These are phyloP conservation scores for Aurifilum marmelostoma DNA, from an alignment of 2,329 filamentous ascomycete genomes.

Conservation along the genomic window DNA sequence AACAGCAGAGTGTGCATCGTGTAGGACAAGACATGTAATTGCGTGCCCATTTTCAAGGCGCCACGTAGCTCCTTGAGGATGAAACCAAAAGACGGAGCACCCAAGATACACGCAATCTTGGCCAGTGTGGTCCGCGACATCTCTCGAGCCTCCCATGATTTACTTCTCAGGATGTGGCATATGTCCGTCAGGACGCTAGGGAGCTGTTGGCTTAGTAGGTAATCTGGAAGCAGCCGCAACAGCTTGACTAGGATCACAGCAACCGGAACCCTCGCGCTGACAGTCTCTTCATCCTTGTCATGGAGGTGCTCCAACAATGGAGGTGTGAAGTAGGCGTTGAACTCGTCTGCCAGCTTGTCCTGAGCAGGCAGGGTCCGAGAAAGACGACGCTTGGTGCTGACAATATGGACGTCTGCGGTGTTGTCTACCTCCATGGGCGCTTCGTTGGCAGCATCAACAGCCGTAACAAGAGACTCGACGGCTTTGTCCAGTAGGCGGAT, in stretches of 20 bases:
- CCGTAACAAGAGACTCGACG: conserved; percentile 72
- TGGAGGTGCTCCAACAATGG: conserved; percentile 83
- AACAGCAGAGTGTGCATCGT: conserved; percentile 92
- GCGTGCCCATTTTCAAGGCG: conserved; percentile 83
- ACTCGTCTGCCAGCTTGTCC: conserved; percentile 70
- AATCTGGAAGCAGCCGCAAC: conserved; percentile 74
- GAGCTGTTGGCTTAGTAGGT: conserved; percentile 73
- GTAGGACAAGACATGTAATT: conserved; percentile 92
- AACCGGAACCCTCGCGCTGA: conserved; percentile 89
- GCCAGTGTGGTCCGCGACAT: conserved; percentile 86
- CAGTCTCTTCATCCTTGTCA: conserved; percentile 91
- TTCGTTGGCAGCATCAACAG: conserved; percentile 45
- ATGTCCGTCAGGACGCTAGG: conserved; percentile 88
- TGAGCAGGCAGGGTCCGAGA: conserved; percentile 67
- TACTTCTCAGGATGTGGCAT: conserved; percentile 88
- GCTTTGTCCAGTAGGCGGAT: conserved; percentile 81
- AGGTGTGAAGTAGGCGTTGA: conserved; percentile 76
- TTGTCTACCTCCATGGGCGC: conserved; percentile 47
- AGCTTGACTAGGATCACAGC: conserved; percentile 89
- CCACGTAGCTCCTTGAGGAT: conserved; percentile 88
- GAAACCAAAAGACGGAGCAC: conserved; percentile 83
- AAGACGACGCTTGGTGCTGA: conserved; percentile 48
- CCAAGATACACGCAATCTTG: conserved; percentile 80
- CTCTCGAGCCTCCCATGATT: conserved; percentile 85
- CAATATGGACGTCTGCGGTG: conserved; percentile 27